A percentile compares a stretch with the other conserved stretches of the same genome.
These are phyloP conservation scores for Pseudonectria buxi DNA, from an alignment of 2,329 filamentous ascomycete species.

Conservation along the genomic window DNA sequence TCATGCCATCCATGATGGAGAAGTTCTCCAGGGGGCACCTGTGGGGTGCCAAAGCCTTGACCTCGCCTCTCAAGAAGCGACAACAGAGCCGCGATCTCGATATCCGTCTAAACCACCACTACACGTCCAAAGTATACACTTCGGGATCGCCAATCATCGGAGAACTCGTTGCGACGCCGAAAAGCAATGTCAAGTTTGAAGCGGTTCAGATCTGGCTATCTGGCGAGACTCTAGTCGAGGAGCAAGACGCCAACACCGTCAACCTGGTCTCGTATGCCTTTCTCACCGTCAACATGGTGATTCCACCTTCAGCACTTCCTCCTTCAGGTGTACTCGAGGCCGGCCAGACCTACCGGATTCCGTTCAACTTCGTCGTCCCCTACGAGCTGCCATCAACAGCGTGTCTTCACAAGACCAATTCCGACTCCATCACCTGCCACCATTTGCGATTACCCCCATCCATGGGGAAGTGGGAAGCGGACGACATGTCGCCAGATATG, in stretches of 20 bases:
- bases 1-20: too few relatives aligned
- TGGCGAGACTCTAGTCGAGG: not conserved
- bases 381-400: not conserved
- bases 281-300: not conserved
- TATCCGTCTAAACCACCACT: conserved; percentile 1
- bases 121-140: conserved; percentile 1
- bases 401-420: not conserved
- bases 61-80: not conserved
- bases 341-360: not conserved
- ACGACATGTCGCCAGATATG: not conserved
- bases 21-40: too few relatives aligned
- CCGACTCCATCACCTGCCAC: not conserved
- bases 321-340: not conserved
- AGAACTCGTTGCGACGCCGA: not conserved
- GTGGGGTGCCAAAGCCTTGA: too few relatives aligned
- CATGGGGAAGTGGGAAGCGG: not conserved
- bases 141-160: conserved; percentile 1
- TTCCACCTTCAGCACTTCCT: not conserved
- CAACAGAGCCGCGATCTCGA: not conserved
- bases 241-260: not conserved
- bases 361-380: not conserved
- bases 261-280: not conserved
- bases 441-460: not conserved
- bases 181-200: not conserved
- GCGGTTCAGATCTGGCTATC: not conserved